Evolutionary conservation across 441 rosid genomes (phyloP).

Genomic region (Adansonia rubrostipa): DNA sequence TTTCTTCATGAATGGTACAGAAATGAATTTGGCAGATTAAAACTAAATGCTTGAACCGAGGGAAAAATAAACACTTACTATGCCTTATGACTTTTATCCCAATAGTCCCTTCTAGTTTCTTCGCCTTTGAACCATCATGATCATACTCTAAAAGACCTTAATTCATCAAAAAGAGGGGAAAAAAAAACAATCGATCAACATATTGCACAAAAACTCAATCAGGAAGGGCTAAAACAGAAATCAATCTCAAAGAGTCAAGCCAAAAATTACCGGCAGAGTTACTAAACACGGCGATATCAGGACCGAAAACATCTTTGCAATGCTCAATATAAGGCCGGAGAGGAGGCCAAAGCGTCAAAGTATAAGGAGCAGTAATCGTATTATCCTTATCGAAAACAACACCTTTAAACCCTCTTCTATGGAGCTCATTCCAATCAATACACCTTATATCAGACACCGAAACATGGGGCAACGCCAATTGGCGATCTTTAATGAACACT

Average conservation of each 20-base stretch:
- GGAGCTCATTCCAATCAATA: constrained; percentile 87
- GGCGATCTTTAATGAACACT: constrained; percentile 63
- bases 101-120: constrained; percentile 75
- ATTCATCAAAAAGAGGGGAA: constrained; percentile 27
- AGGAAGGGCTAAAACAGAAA: background rate
- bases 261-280: constrained; percentile 79
- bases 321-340: constrained; percentile 62
- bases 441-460: constrained; percentile 68
- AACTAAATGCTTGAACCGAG: background rate
- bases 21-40: constrained; percentile 16
- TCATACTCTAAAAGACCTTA: constrained; percentile 91
- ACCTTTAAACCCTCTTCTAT: constrained; percentile 75
- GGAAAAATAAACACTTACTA: constrained; percentile 52
- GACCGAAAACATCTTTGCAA: constrained; percentile 85
- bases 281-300: constrained; percentile 83
- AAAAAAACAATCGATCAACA: constrained; percentile 19
- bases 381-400: constrained; percentile 98
- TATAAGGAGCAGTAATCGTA: constrained; percentile 88
- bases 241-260: constrained; percentile 12
- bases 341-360: constrained; percentile 72
- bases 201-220: constrained; percentile 1
- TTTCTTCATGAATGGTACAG: constrained; percentile 10
- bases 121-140: constrained; percentile 81
- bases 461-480: constrained; percentile 79
- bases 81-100: constrained; percentile 93